Evolutionary conservation across 2,329 filamentous ascomycete species (phyloP), one percentile per base, ranked within the genome.

Genomic region (Aspergillus ruber): DNA sequence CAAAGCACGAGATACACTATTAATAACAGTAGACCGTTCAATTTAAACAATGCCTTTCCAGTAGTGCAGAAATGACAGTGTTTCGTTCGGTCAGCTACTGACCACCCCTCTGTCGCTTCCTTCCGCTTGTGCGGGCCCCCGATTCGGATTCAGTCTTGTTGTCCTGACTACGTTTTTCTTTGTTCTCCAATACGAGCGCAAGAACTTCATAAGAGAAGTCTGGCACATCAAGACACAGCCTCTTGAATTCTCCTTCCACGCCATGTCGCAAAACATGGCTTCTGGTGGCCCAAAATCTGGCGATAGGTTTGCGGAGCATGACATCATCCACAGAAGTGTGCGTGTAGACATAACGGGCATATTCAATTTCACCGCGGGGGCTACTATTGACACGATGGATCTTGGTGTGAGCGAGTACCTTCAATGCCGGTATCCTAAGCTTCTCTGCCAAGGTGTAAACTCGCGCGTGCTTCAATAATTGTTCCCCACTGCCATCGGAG

Each of bases 161-260:
- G 47, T 69, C 65, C 40, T 64, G 58, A 3, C 54, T 56, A 20
- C 63, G 57, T 59, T 72, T 74, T 50, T 75, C 71, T 50, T 68
- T 71, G 35, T 68, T 64, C 51, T 75, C 72, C 32, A 75, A 57
- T 20, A 74, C 66, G 25, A 74, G 60, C 20, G 82, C 90, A 50
- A 96, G 80, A 47, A 97, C 87, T 68, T 96, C 90, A 73, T 90
- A 96, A 62, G 86, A 86, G 65, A 96, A 96, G 64, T 94, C 86
- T 15, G 90, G 90, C 65, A 84, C 90, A 71, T 95, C 87, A 65
- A 95, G 73, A 72, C 90, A 95, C 69, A 95, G 81, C 41, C 78
- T 69, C 66, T 84, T 83, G 79, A 95, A 95, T 70, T 94, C 88
- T 6, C 81, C 79, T 69, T 94, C 88, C 33, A 90, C 88, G 69